Evolutionary conservation across 257 asterid genomes (phyloP), one percentile per base, ranked within the genome.

Genomic region (Scutellaria galericulata): DNA sequence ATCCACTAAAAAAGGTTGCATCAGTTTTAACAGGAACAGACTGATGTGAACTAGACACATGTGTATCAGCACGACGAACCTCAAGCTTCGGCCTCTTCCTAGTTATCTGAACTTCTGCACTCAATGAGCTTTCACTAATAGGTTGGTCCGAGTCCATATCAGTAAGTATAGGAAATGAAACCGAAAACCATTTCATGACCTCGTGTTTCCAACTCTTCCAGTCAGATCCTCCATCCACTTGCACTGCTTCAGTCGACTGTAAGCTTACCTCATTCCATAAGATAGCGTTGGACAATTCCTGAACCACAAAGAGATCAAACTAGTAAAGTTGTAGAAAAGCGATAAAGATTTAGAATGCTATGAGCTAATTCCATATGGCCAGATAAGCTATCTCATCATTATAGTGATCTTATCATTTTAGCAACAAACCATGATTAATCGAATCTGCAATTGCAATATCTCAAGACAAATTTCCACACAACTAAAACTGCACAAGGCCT

Each of bases 61-160:
- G 93, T 40, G 88, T 72, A 79, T 95, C 99, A 72, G 98, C 96
- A 50, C 99, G 99, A 64, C 99, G 97, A 81, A 92, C 85, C 89
- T 92, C 99, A 70, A 95, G 97, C 87, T 95, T 95, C 53, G 96
- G 86, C 86, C 99, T 86, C 83, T 95, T 95, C 70, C 89, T 82
- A 84, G 90, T 84, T 53, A 65, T 72, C 82, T 90, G 98, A 65
- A 79, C 68, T 74, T 79, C 95, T 58, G 76, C 31, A 50, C 83
- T 56, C 73, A 68, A 52, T 37, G 92, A 83, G 80, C 80, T 77
- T 22, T 85, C 91, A 80, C 78, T 75, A 53, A 62, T 69, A 18
- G 83, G 78, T 59, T 81, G 89, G 59, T 86, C 93, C 50, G 73
- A 51, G 44, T 80, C 89, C 68, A 81, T 75, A 66, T 77, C 64